Evolutionary conservation across 345 rosid genomes (phyloP), one percentile per base, ranked within the genome.

Genomic region (Litchi chinensis): DNA sequence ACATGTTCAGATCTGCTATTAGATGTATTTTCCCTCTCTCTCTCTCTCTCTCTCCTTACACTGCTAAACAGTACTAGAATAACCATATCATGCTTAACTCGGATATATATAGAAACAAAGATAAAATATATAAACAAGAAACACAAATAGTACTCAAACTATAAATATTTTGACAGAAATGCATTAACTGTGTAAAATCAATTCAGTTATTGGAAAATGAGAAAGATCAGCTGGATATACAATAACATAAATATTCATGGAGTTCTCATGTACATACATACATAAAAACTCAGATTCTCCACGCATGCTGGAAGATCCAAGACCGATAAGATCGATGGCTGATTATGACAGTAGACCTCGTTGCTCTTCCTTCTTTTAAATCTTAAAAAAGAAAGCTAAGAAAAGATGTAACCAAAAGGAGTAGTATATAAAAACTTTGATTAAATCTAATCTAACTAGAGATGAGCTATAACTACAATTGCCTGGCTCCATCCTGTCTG

Each of bases 401-500:
- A 18, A 18, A 68, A 68, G 68, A 73, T 59, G 24, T 56, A 75
- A 28, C 50, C 40, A 71, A 77, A 77, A 60, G 62, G 68, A 70
- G 76, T 18, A 44, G 59, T 40, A 56, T 54, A 60, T 62, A 60
- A 59, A 77, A 28, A 80, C 68, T 41, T 79, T 63, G 59, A 54
- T 54, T 4, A 74, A 80, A 73, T 41, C 67, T 70, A 69, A 75
- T 19, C 18, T 48, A 11, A 54, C 48, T 41, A 65, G 32, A 41
- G 56, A 16, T 16, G 59, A 71, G 64, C 70, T 76, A 80, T 73
- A 80, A 68, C 79, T 73, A 67, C 63, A 80, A 81, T 78, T 90
- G 93, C 93, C 93, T 90, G 93, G 93, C 93, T 90, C 88, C 93
- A 48, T 84, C 72, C 89, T 85, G 93, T 90, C 85, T 90, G 93